phyloP scores from a whole-genome alignment of 495 filamentous ascomycete species.

The Letharia columbiana region DNA sequence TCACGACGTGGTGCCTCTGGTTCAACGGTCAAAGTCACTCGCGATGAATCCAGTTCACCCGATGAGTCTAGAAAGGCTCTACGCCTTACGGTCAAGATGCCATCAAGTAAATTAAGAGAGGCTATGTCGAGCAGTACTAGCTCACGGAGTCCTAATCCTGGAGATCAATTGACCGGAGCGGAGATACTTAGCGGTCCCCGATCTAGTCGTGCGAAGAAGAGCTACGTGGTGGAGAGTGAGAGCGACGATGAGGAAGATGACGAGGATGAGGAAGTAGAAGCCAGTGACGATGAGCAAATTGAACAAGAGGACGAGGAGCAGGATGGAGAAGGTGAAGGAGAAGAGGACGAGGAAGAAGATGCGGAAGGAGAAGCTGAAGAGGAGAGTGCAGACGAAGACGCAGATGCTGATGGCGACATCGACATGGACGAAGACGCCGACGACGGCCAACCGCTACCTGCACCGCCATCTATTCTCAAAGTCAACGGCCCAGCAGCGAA shows the following conservation, averaged over 20 bases:
- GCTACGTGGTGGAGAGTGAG: constrained; percentile 56
- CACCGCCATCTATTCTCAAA: constrained; percentile 28
- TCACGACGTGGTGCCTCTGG: constrained; percentile 26
- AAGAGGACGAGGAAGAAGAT: constrained; percentile 46
- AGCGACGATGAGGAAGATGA: constrained; percentile 47
- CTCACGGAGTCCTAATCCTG: constrained; percentile 22
- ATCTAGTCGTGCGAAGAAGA: constrained; percentile 57
- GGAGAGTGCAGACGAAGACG: constrained; percentile 32
- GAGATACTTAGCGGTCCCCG: constrained; percentile 54
- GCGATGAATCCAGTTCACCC: constrained; percentile 46
- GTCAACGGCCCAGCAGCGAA: constrained; percentile 21
- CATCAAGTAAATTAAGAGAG: constrained; percentile 72
- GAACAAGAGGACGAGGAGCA: constrained; percentile 46
- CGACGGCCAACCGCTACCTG: constrained; percentile 33
- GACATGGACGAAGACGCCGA: constrained; percentile 54
- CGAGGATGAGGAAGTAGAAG: constrained; percentile 42
- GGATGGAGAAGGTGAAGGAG: constrained; percentile 52
- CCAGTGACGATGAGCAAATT: constrained; percentile 31
- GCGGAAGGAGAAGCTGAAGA: constrained; percentile 51
- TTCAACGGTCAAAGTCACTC: constrained; percentile 44
- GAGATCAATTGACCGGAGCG: constrained; percentile 25
- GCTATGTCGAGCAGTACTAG: constrained; percentile 42
- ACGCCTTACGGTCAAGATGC: constrained; percentile 75
- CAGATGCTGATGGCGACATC: constrained; percentile 41
- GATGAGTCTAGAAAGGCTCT: constrained; percentile 55